phyloP scores from a whole-genome alignment of 305 asterid genomes.

The Stenogyne calaminthoides region DNA sequence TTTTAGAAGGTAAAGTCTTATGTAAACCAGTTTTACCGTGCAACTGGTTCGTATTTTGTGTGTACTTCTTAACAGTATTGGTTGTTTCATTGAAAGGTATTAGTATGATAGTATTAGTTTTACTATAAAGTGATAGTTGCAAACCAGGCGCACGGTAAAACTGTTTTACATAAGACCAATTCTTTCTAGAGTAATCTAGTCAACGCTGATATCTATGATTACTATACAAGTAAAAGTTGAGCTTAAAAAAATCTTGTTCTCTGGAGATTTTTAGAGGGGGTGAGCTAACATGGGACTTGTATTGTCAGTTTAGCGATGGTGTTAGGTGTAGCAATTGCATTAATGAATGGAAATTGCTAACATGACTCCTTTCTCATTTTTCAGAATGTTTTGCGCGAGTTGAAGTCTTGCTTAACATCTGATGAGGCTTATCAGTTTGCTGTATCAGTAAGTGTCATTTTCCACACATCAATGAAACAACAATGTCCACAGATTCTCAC shows the following conservation, averaged over 20 bases:
- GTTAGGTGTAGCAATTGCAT: not conserved
- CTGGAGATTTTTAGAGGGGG: not conserved
- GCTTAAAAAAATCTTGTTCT: not conserved
- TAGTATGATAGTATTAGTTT: no score
- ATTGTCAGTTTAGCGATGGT: constrained; percentile 17
- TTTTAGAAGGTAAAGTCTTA: no score
- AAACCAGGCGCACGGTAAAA: no score
- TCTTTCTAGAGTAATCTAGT: constrained; percentile 6
- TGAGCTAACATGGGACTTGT: not conserved
- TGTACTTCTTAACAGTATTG: no score
- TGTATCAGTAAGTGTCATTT: constrained; percentile 61
- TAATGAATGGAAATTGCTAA: not conserved
- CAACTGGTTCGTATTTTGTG: no score
- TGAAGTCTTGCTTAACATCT: constrained; percentile 65
- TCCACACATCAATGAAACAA: constrained; percentile 24
- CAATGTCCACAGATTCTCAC: not conserved
- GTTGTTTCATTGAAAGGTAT: no score
- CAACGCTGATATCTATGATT: constrained; percentile 3
- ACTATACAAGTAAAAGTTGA: not conserved
- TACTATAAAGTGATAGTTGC: no score
- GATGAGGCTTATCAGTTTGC: constrained; percentile 86
- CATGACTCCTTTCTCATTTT: constrained; percentile 31
- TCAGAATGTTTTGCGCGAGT: constrained; percentile 80
- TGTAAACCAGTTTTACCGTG: no score
- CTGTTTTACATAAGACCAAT: no score